Base-by-base conservation (phyloP, 805 yeast species). In the Saturnispora saitoi region DNA sequence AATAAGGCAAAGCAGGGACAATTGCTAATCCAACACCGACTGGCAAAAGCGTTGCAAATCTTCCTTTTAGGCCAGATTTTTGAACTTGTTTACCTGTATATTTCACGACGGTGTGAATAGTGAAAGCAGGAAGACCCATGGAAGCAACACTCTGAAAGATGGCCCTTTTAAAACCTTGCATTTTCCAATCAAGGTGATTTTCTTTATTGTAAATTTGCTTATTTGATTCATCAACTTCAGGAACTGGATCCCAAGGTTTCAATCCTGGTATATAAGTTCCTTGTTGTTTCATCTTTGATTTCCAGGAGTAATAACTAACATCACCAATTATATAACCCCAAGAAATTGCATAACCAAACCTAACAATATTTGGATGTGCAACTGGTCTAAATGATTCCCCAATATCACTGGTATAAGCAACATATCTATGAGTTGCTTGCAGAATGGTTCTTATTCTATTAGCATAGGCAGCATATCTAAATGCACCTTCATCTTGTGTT, bases 301-400 rank as follows among this genome's bases (percentile, higher is more conserved):
- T 81, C 89, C 91, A 86, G 1, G 85, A 71, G 53, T 81, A 85
- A 55, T 73, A 81, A 4, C 79, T 72, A 15, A 84, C 90, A 66
- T 86, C 95, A 10, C 88, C 89, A 8, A 82, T 57, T 20, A 86
- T 71, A 59, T 86, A 86, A 1, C 76, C 66, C 93, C 93, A 86
- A 7, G 89, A 81, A 38, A 86, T 67, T 32, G 80, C 87, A 61
- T 86, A 86, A 28, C 91, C 82, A 3, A 76, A 52, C 12, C 67
- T 71, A 17, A 86, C 93, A n/a, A 82, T 50, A 31, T 56, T 54
- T 1, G 90, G 89, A 57, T 80, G 82, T 4, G 86, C 90, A 10
- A 86, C 82, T 1, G 93, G 93, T 47, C 95, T 72, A 67, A 86
- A 86, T 10, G 90, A 82, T 60, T 86, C 95, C 30, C 95, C 95